phyloP scores from a whole-genome alignment of 2,329 filamentous ascomycete species.

The Pseudocercospora crystallina region DNA sequence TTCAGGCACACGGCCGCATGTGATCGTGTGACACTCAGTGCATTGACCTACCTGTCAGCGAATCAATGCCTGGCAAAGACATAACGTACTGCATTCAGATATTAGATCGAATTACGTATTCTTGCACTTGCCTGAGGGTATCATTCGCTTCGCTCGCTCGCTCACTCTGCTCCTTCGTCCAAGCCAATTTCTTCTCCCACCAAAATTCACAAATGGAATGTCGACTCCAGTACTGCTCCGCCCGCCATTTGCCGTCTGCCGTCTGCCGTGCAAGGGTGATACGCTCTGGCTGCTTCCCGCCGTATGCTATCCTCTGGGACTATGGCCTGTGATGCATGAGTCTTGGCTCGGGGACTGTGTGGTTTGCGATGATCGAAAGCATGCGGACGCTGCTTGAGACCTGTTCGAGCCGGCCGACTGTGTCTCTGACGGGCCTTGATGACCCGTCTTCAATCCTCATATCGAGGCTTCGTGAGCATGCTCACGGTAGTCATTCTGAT shows the following conservation, averaged over 20 bases:
- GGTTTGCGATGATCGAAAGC: not conserved
- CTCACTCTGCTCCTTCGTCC: not conserved
- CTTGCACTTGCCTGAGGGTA: too few relatives aligned
- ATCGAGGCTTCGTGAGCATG: not conserved
- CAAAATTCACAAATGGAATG: conserved; percentile 6
- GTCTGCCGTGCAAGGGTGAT: not conserved
- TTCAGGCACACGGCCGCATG: too few relatives aligned
- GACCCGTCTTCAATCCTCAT: not conserved
- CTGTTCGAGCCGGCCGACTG: not conserved
- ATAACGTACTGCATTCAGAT: too few relatives aligned
- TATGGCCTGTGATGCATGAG: not conserved
- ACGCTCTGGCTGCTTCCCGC: not conserved
- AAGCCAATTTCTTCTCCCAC: not conserved
- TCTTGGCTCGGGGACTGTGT: not conserved
- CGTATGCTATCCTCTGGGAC: not conserved
- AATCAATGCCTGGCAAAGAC: too few relatives aligned
- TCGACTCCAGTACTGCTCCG: not conserved
- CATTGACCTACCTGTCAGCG: too few relatives aligned
- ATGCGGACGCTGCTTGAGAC: not conserved
- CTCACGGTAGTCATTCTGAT: not conserved
- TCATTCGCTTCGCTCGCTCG: not conserved
- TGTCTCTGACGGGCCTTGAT: not conserved
- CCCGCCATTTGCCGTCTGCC: not conserved
- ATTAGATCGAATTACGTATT: too few relatives aligned
- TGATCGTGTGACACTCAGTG: too few relatives aligned